Conservation (phyloP, 371 early-diverging fungal species). For the Amoeboradix gromovi region DNA sequence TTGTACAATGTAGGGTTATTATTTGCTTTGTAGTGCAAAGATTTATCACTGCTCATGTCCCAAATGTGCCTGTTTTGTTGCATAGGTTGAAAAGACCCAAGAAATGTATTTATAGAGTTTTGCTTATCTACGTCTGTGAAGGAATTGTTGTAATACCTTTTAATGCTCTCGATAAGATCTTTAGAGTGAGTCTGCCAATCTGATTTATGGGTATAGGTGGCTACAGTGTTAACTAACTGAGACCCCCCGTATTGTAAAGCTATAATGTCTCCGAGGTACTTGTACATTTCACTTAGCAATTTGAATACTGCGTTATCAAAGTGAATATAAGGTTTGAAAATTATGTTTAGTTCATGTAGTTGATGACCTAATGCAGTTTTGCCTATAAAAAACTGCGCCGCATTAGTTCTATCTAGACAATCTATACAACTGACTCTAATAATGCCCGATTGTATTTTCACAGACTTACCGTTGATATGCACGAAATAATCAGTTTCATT, state of each 20-base stretch:
- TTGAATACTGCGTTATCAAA: conserved; percentile 74
- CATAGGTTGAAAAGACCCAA: conserved; percentile 41
- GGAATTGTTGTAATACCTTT: conserved; percentile 69
- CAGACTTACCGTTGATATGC: too few species aligned
- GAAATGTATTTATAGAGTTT: conserved; percentile 69
- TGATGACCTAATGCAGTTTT: conserved; percentile 73
- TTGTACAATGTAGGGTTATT: too few species aligned
- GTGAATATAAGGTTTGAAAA: conserved; percentile 39
- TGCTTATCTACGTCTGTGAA: conserved; percentile 85
- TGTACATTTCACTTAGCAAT: conserved; percentile 83
- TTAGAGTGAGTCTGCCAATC: conserved; percentile 76
- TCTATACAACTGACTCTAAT: conserved; percentile 97
- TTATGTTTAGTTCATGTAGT: conserved; percentile 15
- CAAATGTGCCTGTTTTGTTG: too few species aligned
- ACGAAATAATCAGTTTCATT: too few species aligned
- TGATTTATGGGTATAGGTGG: conserved; percentile 71
- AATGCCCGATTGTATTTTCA: conserved; percentile 52
- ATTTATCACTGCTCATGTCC: too few species aligned
- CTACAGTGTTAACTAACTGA: conserved; percentile 84
- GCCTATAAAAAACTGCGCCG: conserved; percentile 86
- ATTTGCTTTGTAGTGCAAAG: too few species aligned
- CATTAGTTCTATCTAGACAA: conserved; percentile 95
- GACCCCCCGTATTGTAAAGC: conserved; percentile 97
- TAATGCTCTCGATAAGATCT: conserved; percentile 73
- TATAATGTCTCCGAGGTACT: conserved; percentile 90